A percentile compares a stretch with the other conserved stretches of the same genome.
phyloP scores from a whole-genome alignment of 179 eudicot species.

The Actinidia polygama region DNA sequence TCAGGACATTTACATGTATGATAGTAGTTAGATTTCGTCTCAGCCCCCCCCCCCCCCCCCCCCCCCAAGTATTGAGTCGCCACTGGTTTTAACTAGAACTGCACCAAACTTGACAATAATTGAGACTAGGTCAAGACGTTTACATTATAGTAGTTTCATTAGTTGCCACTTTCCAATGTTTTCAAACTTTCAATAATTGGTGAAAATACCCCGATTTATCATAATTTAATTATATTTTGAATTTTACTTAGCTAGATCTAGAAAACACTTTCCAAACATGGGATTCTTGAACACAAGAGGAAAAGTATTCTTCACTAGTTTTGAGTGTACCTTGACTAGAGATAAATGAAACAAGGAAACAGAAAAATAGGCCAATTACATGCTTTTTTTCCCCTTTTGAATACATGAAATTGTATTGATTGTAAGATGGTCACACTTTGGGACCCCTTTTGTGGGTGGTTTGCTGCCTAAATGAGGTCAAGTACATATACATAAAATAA shows the following conservation, averaged over 20 bases:
- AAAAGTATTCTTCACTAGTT: too few species aligned
- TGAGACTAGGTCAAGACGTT: not conserved
- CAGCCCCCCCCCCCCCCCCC: not conserved
- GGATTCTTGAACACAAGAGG: too few species aligned
- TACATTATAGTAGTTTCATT: not conserved
- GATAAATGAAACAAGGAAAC: not conserved
- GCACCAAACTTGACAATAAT: not conserved
- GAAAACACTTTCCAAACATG: too few species aligned
- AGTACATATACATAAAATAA: not conserved
- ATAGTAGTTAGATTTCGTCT: too few species aligned
- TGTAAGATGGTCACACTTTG: not conserved
- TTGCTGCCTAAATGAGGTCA: constrained; percentile 10
- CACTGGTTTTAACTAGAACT: not conserved
- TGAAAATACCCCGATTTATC: too few species aligned
- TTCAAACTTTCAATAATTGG: not conserved
- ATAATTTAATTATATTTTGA: too few species aligned
- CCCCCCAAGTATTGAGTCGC: not conserved
- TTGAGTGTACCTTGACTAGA: not conserved
- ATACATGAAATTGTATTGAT: not conserved
- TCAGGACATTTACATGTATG: too few species aligned
- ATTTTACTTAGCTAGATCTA: too few species aligned
- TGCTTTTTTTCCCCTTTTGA: not conserved
- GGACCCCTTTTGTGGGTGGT: constrained; percentile 3
- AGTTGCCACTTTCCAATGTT: not conserved
- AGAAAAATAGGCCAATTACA: not conserved